These are phyloP conservation scores for Rhizopus microsporus DNA, from an alignment of 371 early-diverging fungal genomes.

Conservation along the genomic window DNA sequence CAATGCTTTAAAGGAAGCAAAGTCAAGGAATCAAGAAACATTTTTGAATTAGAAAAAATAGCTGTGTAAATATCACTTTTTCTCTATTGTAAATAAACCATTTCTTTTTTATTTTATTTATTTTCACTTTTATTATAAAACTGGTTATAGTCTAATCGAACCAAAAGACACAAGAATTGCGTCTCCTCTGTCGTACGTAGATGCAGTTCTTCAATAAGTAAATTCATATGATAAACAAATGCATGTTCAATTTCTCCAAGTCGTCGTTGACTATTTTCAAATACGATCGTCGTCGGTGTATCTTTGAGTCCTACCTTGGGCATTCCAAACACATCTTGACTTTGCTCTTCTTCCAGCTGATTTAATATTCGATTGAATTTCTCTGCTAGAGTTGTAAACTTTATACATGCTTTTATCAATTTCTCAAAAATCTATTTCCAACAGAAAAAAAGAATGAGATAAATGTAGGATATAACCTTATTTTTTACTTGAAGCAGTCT, in stretches of 20 bases:
- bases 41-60: background rate
- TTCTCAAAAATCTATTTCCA: slow-evolving; percentile 65
- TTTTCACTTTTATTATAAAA: slow-evolving; percentile 34
- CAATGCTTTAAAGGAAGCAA: slow-evolving; percentile 31
- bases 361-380: slow-evolving; percentile 39
- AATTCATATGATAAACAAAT: slow-evolving; percentile 68
- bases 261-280: slow-evolving; percentile 36
- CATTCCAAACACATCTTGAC: slow-evolving; percentile 40
- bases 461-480: slow-evolving; percentile 3
- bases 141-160: slow-evolving; percentile 76
- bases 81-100: slow-evolving; percentile 2
- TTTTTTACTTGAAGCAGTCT: slow-evolving; percentile 73
- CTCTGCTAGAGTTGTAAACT: slow-evolving; percentile 65
- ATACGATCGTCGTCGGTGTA: slow-evolving; percentile 8
- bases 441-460: background rate
- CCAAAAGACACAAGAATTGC: slow-evolving; percentile 74
- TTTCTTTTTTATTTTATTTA: slow-evolving; percentile 1
- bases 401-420: slow-evolving; percentile 66
- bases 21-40: slow-evolving; percentile 7
- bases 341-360: slow-evolving; percentile 47
- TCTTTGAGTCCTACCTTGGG: slow-evolving; percentile 35
- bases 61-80: background rate
- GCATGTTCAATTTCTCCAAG: slow-evolving; percentile 61
- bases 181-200: slow-evolving; percentile 76
- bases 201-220: slow-evolving; percentile 75